Base-by-base conservation (phyloP, 768 basidiomycete genomes). In the Leucocoprinus sp. region DNA sequence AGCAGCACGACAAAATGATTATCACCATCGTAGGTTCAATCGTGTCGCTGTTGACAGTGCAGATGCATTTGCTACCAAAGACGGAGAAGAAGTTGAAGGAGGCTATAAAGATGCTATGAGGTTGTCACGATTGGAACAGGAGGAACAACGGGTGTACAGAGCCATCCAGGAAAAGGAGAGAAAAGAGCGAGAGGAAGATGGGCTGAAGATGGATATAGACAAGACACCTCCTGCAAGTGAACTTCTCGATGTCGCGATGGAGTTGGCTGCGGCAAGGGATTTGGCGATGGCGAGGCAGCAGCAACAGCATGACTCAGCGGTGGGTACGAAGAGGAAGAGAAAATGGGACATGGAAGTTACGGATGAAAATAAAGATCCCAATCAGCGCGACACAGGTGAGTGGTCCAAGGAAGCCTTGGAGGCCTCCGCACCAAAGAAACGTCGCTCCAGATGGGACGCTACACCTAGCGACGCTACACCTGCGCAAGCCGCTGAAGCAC, bases 61-160 rank as follows among this genome's bases (percentile, higher is more conserved):
- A 7, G 87, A 91, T 64, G 88, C 80, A 0, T 92, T 90, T 55
- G 67, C 76, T 49, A 73, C 80, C 28, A 78, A 79, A 49, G 86
- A 84, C 43, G 84, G 81, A 0, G 70, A 70, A 52, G 78, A 80
- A 22, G 73, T 75, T 1, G 89, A 91, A 58, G 90, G 91, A 37
- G 87, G 88, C 2, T 99, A 98, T 63, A 93, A 89, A 60, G 95
- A 97, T 60, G 88, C 92, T 9, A 99, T 98, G 96, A 75, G 92
- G 58, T 58, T 93, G 54, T 73, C 85, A 50, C 79, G 82, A 60
- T 67, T 99, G 63, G 93, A 98, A 73, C 85, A 89, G 65, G 96
- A 98, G 67, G 96, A 98, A 65, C 71, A 67, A 53, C 69, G 88
- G 50, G 92, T 98, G 27, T 72, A 74, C 59, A 70, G 80, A 55